phyloP scores from a whole-genome alignment of 208 protist genomes.

The Crithidia bombi region DNA sequence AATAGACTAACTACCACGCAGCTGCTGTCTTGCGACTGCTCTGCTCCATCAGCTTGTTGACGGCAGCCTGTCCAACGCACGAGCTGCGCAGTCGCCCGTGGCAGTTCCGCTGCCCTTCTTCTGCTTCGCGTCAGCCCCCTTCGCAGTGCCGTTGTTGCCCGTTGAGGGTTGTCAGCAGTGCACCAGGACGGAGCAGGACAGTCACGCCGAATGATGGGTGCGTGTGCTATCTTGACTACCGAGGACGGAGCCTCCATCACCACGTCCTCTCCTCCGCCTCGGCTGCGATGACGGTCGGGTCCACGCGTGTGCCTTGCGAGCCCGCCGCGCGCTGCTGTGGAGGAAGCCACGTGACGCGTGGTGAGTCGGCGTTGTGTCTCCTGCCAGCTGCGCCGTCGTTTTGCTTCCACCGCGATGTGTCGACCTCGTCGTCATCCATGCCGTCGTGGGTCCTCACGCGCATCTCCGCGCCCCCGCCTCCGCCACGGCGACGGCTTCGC shows the following conservation, averaged over 20 bases:
- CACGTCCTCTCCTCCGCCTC: constrained; percentile 60
- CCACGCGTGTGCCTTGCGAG: constrained; percentile 17
- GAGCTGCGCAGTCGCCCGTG: not conserved
- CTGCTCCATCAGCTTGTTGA: constrained; percentile 44
- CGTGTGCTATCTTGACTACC: constrained; percentile 31
- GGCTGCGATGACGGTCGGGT: constrained; percentile 23
- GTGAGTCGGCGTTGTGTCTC: not conserved
- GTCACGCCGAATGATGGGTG: constrained; percentile 71
- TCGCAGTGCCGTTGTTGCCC: not conserved
- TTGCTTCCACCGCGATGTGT: not conserved
- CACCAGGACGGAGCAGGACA: constrained; percentile 27
- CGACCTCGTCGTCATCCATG: not conserved
- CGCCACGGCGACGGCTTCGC: not conserved
- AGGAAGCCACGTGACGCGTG: not conserved
- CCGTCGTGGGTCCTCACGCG: not conserved
- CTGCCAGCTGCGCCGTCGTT: not conserved
- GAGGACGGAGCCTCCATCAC: constrained; percentile 52
- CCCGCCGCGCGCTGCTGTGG: too few species aligned
- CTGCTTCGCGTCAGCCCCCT: not conserved
- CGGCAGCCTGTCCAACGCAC: constrained; percentile 45
- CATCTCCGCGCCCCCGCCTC: not conserved
- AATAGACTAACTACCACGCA: constrained; percentile 54
- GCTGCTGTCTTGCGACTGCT: constrained; percentile 25
- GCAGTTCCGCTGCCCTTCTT: constrained; percentile 19
- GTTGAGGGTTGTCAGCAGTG: not conserved